Conservation (phyloP, 208 protist genomes). For the Herpetomonas samuelpessoai region DNA sequence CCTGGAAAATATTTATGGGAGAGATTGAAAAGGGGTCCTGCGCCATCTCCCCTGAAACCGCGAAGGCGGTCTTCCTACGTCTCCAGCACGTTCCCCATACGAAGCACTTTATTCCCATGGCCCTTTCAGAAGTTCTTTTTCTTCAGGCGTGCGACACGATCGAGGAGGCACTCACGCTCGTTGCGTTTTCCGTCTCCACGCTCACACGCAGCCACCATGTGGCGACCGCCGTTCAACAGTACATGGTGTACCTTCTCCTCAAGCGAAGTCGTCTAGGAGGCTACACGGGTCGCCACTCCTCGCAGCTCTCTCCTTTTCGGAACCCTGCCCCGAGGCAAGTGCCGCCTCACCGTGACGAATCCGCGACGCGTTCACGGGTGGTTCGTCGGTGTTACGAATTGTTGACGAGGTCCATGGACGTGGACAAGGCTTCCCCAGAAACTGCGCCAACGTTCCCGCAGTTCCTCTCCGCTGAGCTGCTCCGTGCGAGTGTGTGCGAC, state of each 20-base stretch:
- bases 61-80: slow-evolving; percentile 6
- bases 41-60: not conserved
- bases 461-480: slow-evolving; percentile 47
- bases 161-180: slow-evolving; percentile 21
- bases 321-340: too few relatives aligned
- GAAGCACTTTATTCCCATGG: slow-evolving; percentile 41
- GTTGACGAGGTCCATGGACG: too few relatives aligned
- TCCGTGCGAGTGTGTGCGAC: slow-evolving; percentile 49
- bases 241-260: slow-evolving; percentile 25
- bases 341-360: not conserved
- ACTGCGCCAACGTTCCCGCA: slow-evolving; percentile 22
- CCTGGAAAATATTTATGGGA: slow-evolving; percentile 2
- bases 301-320: too few relatives aligned
- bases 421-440: too few relatives aligned
- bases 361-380: slow-evolving; percentile 2
- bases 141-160: slow-evolving; percentile 23
- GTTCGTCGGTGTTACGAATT: slow-evolving; percentile 23
- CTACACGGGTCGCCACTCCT: not conserved
- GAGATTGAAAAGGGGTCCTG: not conserved
- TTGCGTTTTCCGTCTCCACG: slow-evolving; percentile 46
- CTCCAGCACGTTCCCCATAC: slow-evolving; percentile 41
- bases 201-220: slow-evolving; percentile 12
- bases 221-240: slow-evolving; percentile 59
- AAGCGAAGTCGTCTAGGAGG: slow-evolving; percentile 26
- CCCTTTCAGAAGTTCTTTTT: slow-evolving; percentile 41